Evolutionary conservation across 2,329 filamentous ascomycete genomes (phyloP), one percentile per base, ranked within the genome.

Genomic region (Escovopsis sp.): DNA sequence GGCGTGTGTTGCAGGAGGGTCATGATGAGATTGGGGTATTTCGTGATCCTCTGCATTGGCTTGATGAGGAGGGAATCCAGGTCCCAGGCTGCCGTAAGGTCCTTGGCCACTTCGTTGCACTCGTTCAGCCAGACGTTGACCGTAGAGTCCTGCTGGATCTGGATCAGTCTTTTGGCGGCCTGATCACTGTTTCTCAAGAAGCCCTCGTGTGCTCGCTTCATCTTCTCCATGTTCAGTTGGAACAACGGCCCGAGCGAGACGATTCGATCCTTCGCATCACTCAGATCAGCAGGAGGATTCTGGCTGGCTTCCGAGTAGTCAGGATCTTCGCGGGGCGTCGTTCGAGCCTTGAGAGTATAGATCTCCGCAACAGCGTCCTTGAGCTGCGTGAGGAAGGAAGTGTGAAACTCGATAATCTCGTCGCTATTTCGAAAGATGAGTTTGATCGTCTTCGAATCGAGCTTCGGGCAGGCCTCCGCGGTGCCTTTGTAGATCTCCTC

Each of bases 401-500:
- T 79, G 28, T 92, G 87, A 47, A 98, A 94, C 21, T 74, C 70
- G 41, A 93, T 84, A 37, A 98, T 78, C 48, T 94, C 81, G 47
- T 90, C 82, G 4, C 82, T 87, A 50, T 98, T 98, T 42, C 85
- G 79, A 55, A 98, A 98, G 13, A 98, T 74, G 11, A 82, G 68
- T 52, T 87, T 93, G 48, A 92, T 78, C 42, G 93, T 93, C 43
- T 88, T 82, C 29, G 72, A 63, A 30, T 81, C 83, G 19, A 94
- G 70, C 43, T 85, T 75, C 8, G 84, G 75, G 37, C 82, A 86
- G 10, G 81, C 80, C 45, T 81, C 76, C 1, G 85, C 83, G 1
- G 90, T 96, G 30, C 84, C 86, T 57, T 92, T 93, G 66, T 96
- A 98, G 36, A 98, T 96, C 51, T 96, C 87, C 50, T 93, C 85